Evolutionary conservation across 2,329 filamentous ascomycete species (phyloP).

Genomic region (Cercospora janseana): DNA sequence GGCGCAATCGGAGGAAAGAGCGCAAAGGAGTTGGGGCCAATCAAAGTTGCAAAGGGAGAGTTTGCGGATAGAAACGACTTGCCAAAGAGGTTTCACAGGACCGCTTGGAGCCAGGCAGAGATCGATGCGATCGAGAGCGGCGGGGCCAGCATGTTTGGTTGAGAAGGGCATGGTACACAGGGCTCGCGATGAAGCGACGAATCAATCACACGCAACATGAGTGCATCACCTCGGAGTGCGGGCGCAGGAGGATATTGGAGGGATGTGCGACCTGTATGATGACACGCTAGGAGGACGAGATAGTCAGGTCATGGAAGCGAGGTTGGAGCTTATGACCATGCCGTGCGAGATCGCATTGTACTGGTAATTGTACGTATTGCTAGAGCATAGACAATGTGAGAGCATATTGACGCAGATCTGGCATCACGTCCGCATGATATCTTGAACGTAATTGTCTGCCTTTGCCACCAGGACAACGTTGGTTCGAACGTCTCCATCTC

Average conservation of each 20-base stretch:
- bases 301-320: background rate
- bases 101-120: constrained; percentile 72
- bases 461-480: background rate
- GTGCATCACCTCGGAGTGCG: background rate
- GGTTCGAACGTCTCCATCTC: no score
- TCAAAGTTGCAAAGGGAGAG: constrained; percentile 68
- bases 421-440: no score
- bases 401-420: no score
- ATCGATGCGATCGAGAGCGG: constrained; percentile 96
- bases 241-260: background rate
- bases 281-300: background rate
- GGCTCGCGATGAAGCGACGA: background rate
- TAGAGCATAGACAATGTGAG: constrained; percentile 7
- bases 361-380: constrained; percentile 3
- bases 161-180: constrained; percentile 3
- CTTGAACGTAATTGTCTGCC: background rate
- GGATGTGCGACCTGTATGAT: background rate
- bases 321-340: background rate
- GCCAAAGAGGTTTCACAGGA: constrained; percentile 75
- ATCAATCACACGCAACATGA: background rate
- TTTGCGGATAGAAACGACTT: constrained; percentile 89
- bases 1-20: constrained; percentile 58
- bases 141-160: constrained; percentile 61
- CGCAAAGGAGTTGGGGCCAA: constrained; percentile 69
- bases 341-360: constrained; percentile 1